A percentile compares a stretch with the other conserved stretches of the same genome.
These are phyloP conservation scores for Penicillium sp. DNA, from an alignment of 2,329 filamentous ascomycete species.

Conservation along the genomic window DNA sequence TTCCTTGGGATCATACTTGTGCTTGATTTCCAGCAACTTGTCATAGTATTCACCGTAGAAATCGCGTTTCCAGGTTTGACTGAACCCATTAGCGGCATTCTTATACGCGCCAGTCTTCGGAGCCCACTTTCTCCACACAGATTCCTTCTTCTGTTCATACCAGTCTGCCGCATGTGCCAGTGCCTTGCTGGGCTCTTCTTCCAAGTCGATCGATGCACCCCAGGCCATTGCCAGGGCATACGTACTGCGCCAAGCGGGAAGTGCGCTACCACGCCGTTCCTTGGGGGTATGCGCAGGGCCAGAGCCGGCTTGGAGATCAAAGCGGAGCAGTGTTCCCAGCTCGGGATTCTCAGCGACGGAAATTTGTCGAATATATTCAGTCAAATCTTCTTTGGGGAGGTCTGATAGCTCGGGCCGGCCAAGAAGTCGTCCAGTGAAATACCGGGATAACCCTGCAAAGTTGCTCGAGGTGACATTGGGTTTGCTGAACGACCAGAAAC, in stretches of 20 bases:
- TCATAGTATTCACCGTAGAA: constrained; percentile 28
- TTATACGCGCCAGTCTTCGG: constrained; percentile 24
- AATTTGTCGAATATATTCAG: constrained; percentile 5
- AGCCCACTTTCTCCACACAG: constrained; percentile 23
- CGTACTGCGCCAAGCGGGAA: constrained; percentile 32
- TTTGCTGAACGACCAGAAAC: constrained; percentile 18
- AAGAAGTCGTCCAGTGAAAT: constrained; percentile 34
- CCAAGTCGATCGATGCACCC: constrained; percentile 16
- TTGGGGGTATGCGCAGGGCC: constrained; percentile 6
- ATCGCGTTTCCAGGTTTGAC: constrained; percentile 17
- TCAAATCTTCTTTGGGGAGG: constrained; percentile 7
- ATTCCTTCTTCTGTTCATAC: constrained; percentile 14
- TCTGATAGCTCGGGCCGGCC: constrained; percentile 26
- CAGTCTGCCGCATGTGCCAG: constrained; percentile 3
- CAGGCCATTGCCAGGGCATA: constrained; percentile 30
- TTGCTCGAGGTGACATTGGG: constrained; percentile 23
- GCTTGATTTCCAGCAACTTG: constrained; percentile 22
- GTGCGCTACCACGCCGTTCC: constrained; percentile 13
- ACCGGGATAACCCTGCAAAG: constrained; percentile 26
- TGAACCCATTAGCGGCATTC: constrained; percentile 21
- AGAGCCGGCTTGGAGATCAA: constrained; percentile 22
- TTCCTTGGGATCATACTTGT: constrained; percentile 24
- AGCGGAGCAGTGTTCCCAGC: constrained; percentile 21
- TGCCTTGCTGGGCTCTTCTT: constrained; percentile 2
- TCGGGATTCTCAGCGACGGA: constrained; percentile 18